A percentile compares a stretch with the other conserved stretches of the same genome.
Conservation (phyloP, 257 asterid species). For the Forsythia viridissima region DNA sequence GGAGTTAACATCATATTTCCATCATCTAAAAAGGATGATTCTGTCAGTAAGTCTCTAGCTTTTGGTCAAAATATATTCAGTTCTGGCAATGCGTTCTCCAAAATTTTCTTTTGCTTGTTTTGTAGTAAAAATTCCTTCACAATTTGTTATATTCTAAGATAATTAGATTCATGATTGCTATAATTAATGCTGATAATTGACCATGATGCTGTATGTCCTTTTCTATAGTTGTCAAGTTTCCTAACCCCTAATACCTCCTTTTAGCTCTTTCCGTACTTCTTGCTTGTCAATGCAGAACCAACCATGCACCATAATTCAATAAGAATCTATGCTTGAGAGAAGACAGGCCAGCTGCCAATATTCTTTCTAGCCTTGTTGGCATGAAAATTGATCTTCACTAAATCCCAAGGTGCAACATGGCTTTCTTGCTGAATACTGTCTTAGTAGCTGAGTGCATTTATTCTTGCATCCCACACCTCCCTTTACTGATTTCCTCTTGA, state of each 20-base stretch:
- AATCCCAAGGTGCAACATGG: neutral
- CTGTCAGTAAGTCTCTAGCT: constrained; percentile 60
- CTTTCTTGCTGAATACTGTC: neutral
- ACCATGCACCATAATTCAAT: neutral
- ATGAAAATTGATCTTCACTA: neutral
- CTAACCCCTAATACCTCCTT: constrained; percentile 7
- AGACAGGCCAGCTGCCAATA: neutral
- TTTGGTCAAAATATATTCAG: constrained; percentile 17
- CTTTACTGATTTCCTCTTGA: neutral
- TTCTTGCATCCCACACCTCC: neutral
- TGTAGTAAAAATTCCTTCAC: neutral
- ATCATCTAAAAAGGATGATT: constrained; percentile 57
- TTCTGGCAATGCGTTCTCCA: neutral
- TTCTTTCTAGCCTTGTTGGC: neutral
- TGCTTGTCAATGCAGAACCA: neutral
- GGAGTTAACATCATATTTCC: constrained; percentile 69
- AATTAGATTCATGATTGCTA: constrained; percentile 4
- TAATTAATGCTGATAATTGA: neutral
- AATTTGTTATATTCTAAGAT: constrained; percentile 9
- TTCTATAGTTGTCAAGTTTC: neutral
- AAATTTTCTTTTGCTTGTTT: constrained; percentile 1
- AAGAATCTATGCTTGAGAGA: neutral
- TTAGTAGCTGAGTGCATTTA: neutral
- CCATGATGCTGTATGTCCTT: neutral
- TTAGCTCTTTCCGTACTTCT: neutral